A percentile compares a stretch with the other conserved stretches of the same genome.
Evolutionary conservation across 2,329 filamentous ascomycete species (phyloP).

Genomic region (Verticillium nubilum): DNA sequence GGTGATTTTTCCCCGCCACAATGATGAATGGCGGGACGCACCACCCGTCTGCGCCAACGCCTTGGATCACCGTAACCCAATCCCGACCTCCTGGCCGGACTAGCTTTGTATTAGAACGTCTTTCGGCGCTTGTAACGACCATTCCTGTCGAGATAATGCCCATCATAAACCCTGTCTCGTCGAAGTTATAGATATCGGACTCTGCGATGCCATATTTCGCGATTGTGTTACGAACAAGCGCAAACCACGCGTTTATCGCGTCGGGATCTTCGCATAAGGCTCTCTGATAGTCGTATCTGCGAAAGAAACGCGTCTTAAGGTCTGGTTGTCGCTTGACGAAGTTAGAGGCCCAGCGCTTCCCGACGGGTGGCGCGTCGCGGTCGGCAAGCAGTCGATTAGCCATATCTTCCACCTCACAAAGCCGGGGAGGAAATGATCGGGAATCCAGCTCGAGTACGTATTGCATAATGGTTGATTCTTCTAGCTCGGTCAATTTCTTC

Average conservation of each 20-base stretch:
- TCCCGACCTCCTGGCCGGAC: neutral
- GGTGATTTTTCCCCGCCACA: neutral
- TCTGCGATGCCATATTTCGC: neutral
- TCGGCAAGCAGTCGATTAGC: slow-evolving; percentile 15
- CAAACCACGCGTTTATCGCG: slow-evolving; percentile 16
- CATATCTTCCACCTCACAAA: slow-evolving; percentile 16
- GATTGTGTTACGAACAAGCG: neutral
- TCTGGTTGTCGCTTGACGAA: slow-evolving; percentile 20
- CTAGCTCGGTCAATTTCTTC: neutral
- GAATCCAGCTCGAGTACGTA: slow-evolving; percentile 2
- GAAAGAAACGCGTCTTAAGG: slow-evolving; percentile 16
- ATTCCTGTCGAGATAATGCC: neutral
- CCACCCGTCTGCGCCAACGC: neutral
- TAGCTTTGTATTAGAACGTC: neutral
- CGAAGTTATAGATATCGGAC: neutral
- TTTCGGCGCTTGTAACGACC: neutral
- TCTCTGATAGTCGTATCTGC: slow-evolving; percentile 16
- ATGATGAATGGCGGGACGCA: neutral
- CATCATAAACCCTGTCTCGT: neutral
- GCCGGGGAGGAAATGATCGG: neutral
- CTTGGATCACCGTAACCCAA: neutral
- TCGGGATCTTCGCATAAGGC: slow-evolving; percentile 17
- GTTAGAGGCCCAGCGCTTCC: slow-evolving; percentile 17
- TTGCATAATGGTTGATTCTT: neutral
- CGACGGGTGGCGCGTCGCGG: slow-evolving; percentile 14